Evolutionary conservation across 345 rosid genomes (phyloP).

Genomic region (Laguncularia racemosa): DNA sequence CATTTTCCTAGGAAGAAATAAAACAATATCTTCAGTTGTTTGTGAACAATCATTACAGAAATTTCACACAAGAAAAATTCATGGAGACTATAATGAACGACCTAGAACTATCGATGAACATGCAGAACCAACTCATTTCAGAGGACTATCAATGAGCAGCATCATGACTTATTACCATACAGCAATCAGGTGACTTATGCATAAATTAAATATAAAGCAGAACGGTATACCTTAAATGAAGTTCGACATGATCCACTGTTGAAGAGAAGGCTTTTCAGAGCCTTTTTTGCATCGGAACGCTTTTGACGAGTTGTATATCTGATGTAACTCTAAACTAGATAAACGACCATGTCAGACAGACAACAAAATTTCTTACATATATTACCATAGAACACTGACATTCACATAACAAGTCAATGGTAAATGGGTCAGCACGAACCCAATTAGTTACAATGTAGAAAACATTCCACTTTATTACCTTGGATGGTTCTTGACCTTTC

Average conservation of each 20-base stretch:
- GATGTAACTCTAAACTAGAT: constrained; percentile 27
- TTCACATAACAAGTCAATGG: no score
- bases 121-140: not conserved
- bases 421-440: not conserved
- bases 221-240: constrained; percentile 9
- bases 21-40: not conserved
- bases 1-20: constrained; percentile 26
- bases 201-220: constrained; percentile 22
- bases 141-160: not conserved
- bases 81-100: not conserved
- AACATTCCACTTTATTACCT: constrained; percentile 4
- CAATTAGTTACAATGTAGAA: not conserved
- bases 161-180: not conserved
- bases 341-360: constrained; percentile 10
- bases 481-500: constrained; percentile 9
- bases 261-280: constrained; percentile 39
- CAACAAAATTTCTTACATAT: not conserved
- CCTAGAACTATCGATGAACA: not conserved
- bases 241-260: constrained; percentile 10
- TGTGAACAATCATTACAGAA: not conserved
- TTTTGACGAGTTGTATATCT: constrained; percentile 45
- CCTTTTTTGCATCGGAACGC: constrained; percentile 47
- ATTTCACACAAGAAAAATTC: not conserved
- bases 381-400: no score
- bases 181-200: not conserved